Evolutionary conservation across 805 yeast genomes (phyloP), one percentile per base, ranked within the genome.

Genomic region (Phaffomyces antillensis): DNA sequence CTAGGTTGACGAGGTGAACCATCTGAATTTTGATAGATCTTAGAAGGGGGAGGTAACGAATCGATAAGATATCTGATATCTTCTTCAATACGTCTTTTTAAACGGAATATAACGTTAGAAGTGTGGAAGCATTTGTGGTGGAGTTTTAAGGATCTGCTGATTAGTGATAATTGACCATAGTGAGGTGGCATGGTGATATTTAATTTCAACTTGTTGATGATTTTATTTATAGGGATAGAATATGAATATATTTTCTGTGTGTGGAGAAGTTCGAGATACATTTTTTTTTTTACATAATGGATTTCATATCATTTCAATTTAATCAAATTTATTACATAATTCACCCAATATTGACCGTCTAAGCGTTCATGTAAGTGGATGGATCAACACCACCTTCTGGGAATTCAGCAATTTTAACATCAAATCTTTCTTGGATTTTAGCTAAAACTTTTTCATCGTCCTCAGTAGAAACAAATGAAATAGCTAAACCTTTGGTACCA

Each of bases 301-400:
- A 28, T 28, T 11, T 28, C 30, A 28, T 28, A 28, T 13, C 12
- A 11, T 28, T 20, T 20, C 6, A 20, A 20, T 20, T 28, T 28
- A 11, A 28, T 28, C 4, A 26, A 28, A 8, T 28, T 28, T 28
- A 10, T 10, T 10, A 28, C 10, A 13, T 4, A 12, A 5, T 26
- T 26, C 28, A 26, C 23, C 23, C 28, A 28, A 28, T 1, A 28
- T 28, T 15, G 3, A 28, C 6, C 15, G 13, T 10, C 64, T 72
- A 89, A 56, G 95, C 85, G 81, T 91, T 91, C 96, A 93, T 90
- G 74, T 91, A 91, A 59, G 97, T 89, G 45, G 96, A 82, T 58
- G 97, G 90, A 67, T 93, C 99, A 60, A 91, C 88, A 69, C 98
- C 97, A 66, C 87, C 98, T 63, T 84, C 97, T 50, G 99, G 98